phyloP scores from a whole-genome alignment of 148 eudicot species.

The Camellia granthamiana region DNA sequence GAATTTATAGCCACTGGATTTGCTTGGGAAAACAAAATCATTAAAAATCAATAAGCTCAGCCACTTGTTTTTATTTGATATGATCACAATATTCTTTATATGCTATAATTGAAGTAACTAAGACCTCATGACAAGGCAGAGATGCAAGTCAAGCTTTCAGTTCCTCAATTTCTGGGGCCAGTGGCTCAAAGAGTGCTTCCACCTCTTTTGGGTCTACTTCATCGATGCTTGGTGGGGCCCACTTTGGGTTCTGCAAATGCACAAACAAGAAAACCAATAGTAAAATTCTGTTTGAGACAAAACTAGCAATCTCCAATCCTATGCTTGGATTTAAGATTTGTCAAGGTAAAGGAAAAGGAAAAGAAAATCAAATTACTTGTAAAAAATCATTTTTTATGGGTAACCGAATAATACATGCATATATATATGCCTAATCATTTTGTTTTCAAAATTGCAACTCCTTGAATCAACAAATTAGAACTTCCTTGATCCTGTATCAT shows the following conservation, averaged over 20 bases:
- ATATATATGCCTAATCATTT: too few relatives aligned
- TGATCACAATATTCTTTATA: too few relatives aligned
- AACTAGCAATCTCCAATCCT: background rate
- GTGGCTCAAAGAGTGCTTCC: constrained; percentile 63
- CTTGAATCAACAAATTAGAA: background rate
- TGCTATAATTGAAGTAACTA: too few relatives aligned
- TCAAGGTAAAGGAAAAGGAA: background rate
- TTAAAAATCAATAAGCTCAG: too few relatives aligned
- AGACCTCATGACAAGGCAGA: background rate
- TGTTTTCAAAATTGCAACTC: background rate
- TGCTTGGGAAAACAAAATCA: too few relatives aligned
- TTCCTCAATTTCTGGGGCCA: constrained; percentile 51
- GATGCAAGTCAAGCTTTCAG: constrained; percentile 30
- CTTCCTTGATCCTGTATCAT: background rate
- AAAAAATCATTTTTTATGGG: too few relatives aligned
- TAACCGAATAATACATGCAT: too few relatives aligned
- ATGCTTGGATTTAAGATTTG: too few relatives aligned
- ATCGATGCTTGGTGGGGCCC: constrained; percentile 70
- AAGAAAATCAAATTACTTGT: background rate
- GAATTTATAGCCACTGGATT: too few relatives aligned
- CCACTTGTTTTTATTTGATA: too few relatives aligned
- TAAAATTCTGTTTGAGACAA: background rate
- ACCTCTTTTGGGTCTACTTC: constrained; percentile 61
- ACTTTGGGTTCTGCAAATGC: constrained; percentile 74
- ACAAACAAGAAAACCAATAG: background rate